Evolutionary conservation across 345 rosid genomes (phyloP).

Genomic region (Lenwebbia sp.): DNA sequence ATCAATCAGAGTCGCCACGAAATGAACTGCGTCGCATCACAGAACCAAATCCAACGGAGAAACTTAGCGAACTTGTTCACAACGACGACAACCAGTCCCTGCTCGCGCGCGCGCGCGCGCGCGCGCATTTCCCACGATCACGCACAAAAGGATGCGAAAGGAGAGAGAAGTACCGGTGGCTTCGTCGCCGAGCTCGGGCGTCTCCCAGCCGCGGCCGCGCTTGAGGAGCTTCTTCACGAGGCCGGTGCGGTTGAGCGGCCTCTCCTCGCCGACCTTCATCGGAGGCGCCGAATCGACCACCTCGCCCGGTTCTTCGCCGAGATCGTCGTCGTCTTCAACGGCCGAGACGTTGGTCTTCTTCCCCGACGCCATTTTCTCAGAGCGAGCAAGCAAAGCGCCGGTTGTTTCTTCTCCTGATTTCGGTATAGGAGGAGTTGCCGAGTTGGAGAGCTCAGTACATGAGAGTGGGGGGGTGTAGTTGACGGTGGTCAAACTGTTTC

Average conservation of each 20-base stretch:
- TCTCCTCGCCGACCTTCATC: conserved; percentile 49
- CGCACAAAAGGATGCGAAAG: neutral
- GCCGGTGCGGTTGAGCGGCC: conserved; percentile 20
- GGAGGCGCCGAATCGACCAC: conserved; percentile 60
- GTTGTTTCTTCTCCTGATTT: neutral
- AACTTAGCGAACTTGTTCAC: neutral
- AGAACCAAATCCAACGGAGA: neutral
- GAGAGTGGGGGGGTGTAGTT: neutral
- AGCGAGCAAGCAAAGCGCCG: neutral
- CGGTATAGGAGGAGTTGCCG: neutral
- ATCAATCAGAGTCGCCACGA: conserved; percentile 38
- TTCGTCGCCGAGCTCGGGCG: conserved; percentile 52
- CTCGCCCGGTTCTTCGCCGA: conserved; percentile 60
- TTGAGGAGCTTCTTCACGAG: conserved; percentile 45
- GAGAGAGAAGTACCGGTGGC: conserved; percentile 19
- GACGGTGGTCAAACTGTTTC: neutral
- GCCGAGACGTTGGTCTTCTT: conserved; percentile 11
- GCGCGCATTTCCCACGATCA: neutral
- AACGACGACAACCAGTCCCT: neutral
- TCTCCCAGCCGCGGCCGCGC: conserved; percentile 37
- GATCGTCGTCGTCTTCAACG: conserved; percentile 21
- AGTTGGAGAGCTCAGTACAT: neutral
- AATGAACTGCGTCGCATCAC: conserved; percentile 29
- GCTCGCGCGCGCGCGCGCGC: neutral
- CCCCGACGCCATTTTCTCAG: neutral